Evolutionary conservation across 192 early-diverging fungal species (phyloP), one percentile per base, ranked within the genome.

Genomic region (Coemansia sp.): DNA sequence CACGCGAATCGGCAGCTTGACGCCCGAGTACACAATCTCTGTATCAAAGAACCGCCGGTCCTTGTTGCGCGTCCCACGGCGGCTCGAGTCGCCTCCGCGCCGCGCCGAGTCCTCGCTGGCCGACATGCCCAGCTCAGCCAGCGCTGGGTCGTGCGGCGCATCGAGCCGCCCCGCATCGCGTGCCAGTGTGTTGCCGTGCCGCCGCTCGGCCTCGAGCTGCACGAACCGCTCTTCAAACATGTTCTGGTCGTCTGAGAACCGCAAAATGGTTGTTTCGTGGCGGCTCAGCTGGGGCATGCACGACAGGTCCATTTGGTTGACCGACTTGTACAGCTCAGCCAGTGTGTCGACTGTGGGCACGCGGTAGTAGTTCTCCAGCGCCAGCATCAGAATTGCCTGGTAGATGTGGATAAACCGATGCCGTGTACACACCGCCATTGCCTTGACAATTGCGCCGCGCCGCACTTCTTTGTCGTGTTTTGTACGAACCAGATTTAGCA

Each of bases 331-430:
- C 7, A 98, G 81, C 32, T 89, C 83, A 43, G 86, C 90, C 6
- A 98, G 75, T 27, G 91, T 88, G 50, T 85, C 86, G 24, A 90
- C 80, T 2, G 86, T 84, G 21, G 92, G 92, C 50, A 82, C 82
- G 50, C 86, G 83, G 73, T 94, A 94, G 74, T 94, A 98, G 63
- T 93, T 91, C 69, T 98, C 94, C 59, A 98, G 83, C 1, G 94
- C 94, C 61, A 95, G 81, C 62, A 94, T 83, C 23, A 98, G 75
- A 10, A 95, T 85, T 6, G 95, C 94, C 87, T 95, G 83, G 84
- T 94, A 96, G 3, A 94, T 91, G 76, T 97, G 94, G 29, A 97
- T 84, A 70, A 90, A 97, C 58, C 91, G 88, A 75, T 97, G 90
- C 32, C 88, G 83, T 5, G 92, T 93, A 67, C 92, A 91, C 57